These are phyloP conservation scores for Ascochyta rabiei DNA, from an alignment of 2,329 filamentous ascomycete species.

Conservation along the genomic window DNA sequence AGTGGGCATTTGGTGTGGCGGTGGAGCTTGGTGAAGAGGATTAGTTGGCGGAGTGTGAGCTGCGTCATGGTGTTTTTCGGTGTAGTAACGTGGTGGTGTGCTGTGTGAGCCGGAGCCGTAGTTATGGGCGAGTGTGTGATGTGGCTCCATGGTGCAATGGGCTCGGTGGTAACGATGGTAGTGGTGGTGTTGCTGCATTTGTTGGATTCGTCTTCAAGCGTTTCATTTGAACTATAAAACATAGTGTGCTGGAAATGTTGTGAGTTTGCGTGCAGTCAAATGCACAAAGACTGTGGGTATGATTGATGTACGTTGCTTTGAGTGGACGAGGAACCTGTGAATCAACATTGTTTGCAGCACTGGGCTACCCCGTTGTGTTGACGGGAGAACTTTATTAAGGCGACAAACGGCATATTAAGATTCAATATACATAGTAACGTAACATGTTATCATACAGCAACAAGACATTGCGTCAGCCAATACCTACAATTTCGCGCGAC, in stretches of 20 bases:
- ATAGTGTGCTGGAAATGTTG: neutral
- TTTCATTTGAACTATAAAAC: too few species aligned
- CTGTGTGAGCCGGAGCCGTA: neutral
- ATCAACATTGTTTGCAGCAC: neutral
- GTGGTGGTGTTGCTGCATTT: too few species aligned
- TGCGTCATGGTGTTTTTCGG: neutral
- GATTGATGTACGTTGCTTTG: neutral
- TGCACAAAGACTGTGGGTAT: neutral
- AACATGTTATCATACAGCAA: slow-evolving; percentile 3
- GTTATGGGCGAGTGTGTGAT: neutral
- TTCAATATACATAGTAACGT: neutral
- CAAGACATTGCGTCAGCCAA: neutral
- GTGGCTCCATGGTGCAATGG: too few species aligned
- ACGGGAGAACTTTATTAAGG: neutral
- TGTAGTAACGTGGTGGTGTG: neutral
- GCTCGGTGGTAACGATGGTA: too few species aligned
- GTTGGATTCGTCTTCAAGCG: too few species aligned
- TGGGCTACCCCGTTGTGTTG: neutral
- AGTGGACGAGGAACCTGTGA: neutral
- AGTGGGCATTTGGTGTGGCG: neutral
- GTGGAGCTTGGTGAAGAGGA: neutral
- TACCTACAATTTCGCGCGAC: slow-evolving; percentile 34
- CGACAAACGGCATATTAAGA: neutral
- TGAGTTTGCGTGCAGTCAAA: neutral
- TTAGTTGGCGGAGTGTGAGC: too few species aligned